phyloP scores from a whole-genome alignment of 73 alveolate species.

The Uronychia binucleata region DNA sequence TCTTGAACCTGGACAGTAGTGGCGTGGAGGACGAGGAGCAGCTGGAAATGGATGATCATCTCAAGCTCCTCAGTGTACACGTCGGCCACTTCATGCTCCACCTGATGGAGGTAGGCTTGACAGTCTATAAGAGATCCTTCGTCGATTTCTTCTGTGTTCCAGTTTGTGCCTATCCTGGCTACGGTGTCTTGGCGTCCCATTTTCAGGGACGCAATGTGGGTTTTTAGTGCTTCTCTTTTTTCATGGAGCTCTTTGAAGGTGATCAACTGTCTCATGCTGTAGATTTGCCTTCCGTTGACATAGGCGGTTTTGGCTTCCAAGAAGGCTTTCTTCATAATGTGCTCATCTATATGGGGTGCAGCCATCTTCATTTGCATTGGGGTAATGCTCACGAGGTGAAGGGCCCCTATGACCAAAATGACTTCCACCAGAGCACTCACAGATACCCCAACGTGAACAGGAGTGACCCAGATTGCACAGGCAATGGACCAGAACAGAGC shows the following conservation, averaged over 20 bases:
- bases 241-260: slow-evolving; percentile 23
- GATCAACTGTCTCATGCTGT: neutral
- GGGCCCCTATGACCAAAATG: slow-evolving; percentile 27
- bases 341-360: slow-evolving; percentile 39
- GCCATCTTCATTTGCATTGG: slow-evolving; percentile 49
- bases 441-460: slow-evolving; percentile 64
- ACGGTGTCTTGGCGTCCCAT: slow-evolving; percentile 7
- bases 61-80: slow-evolving; percentile 59
- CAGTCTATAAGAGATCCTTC: slow-evolving; percentile 3
- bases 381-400: slow-evolving; percentile 53
- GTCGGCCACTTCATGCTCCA: slow-evolving; percentile 36
- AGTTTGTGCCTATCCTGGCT: slow-evolving; percentile 3
- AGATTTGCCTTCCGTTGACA: slow-evolving; percentile 18
- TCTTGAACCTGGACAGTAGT: too few relatives aligned
- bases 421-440: slow-evolving; percentile 59
- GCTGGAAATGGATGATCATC: slow-evolving; percentile 49
- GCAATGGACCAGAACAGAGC: slow-evolving; percentile 18
- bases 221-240: slow-evolving; percentile 38
- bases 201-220: slow-evolving; percentile 15
- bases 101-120: slow-evolving; percentile 20
- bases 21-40: slow-evolving; percentile 36
- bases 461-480: slow-evolving; percentile 64
- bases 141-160: slow-evolving; percentile 31
- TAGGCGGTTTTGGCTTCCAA: slow-evolving; percentile 61
- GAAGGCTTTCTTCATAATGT: slow-evolving; percentile 70